Evolutionary conservation across 768 basidiomycete species (phyloP).

Genomic region (Multifurca ochricompacta): DNA sequence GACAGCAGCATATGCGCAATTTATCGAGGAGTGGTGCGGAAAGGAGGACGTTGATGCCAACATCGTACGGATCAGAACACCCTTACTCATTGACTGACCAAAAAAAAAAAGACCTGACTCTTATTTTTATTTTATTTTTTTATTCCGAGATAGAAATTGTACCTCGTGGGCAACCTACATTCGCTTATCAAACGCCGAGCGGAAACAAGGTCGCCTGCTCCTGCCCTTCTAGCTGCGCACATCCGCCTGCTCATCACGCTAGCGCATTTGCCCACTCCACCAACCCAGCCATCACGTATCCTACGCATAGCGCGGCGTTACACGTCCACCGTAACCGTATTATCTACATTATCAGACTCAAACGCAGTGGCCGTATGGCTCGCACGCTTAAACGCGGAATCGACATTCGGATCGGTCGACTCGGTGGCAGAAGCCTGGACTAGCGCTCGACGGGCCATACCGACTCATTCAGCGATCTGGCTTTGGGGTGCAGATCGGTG

Average conservation of each 20-base stretch:
- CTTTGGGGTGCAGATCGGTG: conserved; percentile 40
- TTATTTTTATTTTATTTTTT: background rate
- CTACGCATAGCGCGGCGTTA: conserved; percentile 40
- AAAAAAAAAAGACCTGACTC: background rate
- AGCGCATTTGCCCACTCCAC: conserved; percentile 17
- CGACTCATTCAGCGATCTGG: conserved; percentile 40
- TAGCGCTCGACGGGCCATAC: conserved; percentile 37
- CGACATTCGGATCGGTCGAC: conserved; percentile 22
- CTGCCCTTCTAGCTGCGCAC: conserved; percentile 31
- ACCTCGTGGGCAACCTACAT: conserved; percentile 42
- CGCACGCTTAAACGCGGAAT: conserved; percentile 41
- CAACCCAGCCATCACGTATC: conserved; percentile 23
- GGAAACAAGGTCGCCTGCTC: conserved; percentile 35
- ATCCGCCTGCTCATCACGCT: conserved; percentile 29
- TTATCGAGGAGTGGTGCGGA: conserved; percentile 42
- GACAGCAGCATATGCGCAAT: conserved; percentile 35
- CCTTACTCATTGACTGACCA: background rate
- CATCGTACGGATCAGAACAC: conserved; percentile 22
- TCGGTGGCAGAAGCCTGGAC: conserved; percentile 34
- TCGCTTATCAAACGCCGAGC: conserved; percentile 21
- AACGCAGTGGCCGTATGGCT: conserved; percentile 54
- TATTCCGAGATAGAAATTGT: conserved; percentile 38
- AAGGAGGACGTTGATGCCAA: conserved; percentile 26
- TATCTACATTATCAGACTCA: conserved; percentile 32
- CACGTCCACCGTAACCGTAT: conserved; percentile 32